A percentile compares a stretch with the other conserved stretches of the same genome.
Evolutionary conservation across 2,329 filamentous ascomycete species (phyloP).

Genomic region (Lizonia empirigonia): DNA sequence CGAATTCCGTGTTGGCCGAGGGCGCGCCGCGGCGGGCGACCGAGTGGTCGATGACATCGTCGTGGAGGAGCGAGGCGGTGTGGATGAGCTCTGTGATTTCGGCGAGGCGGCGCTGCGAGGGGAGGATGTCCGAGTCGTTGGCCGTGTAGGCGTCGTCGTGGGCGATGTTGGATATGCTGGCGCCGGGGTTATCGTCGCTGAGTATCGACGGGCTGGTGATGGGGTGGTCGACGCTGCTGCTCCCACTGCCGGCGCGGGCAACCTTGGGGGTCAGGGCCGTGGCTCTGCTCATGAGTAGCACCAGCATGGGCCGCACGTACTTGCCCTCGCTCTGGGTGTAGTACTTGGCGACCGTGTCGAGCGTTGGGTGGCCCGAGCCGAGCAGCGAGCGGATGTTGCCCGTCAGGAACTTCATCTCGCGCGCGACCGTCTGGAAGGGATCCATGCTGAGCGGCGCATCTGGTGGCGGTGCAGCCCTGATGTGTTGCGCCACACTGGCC

Average conservation of each 20-base stretch:
- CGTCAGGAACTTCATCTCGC: slow-evolving; percentile 95
- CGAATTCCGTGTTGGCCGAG: slow-evolving; percentile 92
- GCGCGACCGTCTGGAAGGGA: slow-evolving; percentile 85
- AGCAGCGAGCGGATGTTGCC: slow-evolving; percentile 93
- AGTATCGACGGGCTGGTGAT: slow-evolving; percentile 69
- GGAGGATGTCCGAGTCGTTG: slow-evolving; percentile 73
- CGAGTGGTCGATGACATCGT: slow-evolving; percentile 97
- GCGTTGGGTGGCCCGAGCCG: slow-evolving; percentile 89
- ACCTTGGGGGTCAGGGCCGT: slow-evolving; percentile 76
- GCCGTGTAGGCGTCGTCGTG: slow-evolving; percentile 53
- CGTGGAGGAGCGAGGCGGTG: slow-evolving; percentile 92
- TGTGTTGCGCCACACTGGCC: slow-evolving; percentile 68
- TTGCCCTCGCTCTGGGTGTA: slow-evolving; percentile 97
- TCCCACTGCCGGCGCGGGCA: slow-evolving; percentile 23
- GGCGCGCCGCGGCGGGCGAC: slow-evolving; percentile 80
- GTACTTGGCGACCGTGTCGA: slow-evolving; percentile 96
- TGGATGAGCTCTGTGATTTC: slow-evolving; percentile 98
- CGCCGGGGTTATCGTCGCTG: slow-evolving; percentile 74
- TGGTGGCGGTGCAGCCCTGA: slow-evolving; percentile 67
- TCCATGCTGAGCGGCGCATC: slow-evolving; percentile 77
- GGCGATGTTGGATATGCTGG: slow-evolving; percentile 52
- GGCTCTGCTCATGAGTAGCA: slow-evolving; percentile 94
- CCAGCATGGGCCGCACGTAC: slow-evolving; percentile 91
- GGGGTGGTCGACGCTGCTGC: slow-evolving; percentile 58
- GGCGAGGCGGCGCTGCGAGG: slow-evolving; percentile 88